Evolutionary conservation across 495 filamentous ascomycete genomes (phyloP), one percentile per base, ranked within the genome.

Genomic region (Trichoderma gamsii): DNA sequence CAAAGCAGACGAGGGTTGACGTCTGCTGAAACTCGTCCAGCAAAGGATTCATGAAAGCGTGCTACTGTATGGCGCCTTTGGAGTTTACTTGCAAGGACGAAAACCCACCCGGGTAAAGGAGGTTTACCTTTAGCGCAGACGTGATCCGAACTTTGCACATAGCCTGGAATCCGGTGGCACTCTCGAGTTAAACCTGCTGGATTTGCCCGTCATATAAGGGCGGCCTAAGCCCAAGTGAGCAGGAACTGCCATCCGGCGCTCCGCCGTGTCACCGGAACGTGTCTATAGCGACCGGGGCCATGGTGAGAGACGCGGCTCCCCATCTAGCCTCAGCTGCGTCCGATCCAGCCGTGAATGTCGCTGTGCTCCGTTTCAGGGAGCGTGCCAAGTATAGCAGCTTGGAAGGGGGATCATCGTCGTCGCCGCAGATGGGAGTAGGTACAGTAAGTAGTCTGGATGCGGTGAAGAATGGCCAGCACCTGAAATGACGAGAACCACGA

Each of bases 181-280:
- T 61, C 4, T 29, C 4, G 1, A 23, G 15, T 61, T 61, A 15
- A 61, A 61, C 56, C 27, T 61, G 56, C 29, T 61, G 56, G 13
- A 61, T 61, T 61, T 61, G 56, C 56, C 56, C 27, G 56, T 61
- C 49, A 52, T 23, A 9, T 23, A 9, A 52, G 21, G 49, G 49
- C 49, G 49, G 35, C 21, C 56, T 61, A 61, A 16, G 56, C 56
- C 56, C 56, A 61, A 61, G 56, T 29, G 23, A 61, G 56, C 56
- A 61, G 56, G 56, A 32, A 32, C 56, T 25, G 25, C 29, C 56
- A 61, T 61, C 56, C 56, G 56, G 25, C 56, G 16, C 56, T 61
- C 56, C 56, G 56, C 56, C 56, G 56, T 61, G 56, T 25, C 56
- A 18, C 56, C 56, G 56, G 56, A 61, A 61, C 56, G 56, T 38